Conservation (phyloP, 176 grass and related monocot genomes). For the Cenchrus americanus region DNA sequence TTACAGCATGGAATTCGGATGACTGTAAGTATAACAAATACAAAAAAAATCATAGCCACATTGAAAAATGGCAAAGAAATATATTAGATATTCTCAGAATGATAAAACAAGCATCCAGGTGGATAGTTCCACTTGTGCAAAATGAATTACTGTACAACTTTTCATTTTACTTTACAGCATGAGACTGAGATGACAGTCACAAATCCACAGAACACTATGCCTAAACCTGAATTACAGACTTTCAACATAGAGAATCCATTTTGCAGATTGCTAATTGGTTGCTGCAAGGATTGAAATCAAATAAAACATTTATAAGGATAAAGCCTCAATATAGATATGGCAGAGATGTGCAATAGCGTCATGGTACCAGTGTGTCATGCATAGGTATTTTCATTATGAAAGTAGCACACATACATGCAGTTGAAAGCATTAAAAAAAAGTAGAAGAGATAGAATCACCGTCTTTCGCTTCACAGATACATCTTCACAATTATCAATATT, state of each 20-base stretch:
- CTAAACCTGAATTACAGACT: neutral
- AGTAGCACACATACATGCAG: too few species aligned
- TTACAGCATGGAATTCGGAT: too few species aligned
- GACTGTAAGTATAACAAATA: too few species aligned
- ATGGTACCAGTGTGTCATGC: too few species aligned
- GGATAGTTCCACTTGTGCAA: too few species aligned
- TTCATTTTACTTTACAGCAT: too few species aligned
- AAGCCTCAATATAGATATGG: neutral
- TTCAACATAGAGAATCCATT: neutral
- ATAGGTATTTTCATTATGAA: too few species aligned
- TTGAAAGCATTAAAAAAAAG: neutral
- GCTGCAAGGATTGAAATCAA: too few species aligned
- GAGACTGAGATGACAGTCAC: too few species aligned
- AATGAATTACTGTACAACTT: too few species aligned
- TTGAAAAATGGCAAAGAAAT: too few species aligned
- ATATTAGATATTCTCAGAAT: neutral
- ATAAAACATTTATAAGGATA: neutral
- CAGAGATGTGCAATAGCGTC: neutral
- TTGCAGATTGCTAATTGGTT: neutral
- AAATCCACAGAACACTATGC: neutral
- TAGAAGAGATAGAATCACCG: neutral
- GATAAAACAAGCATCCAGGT: neutral
- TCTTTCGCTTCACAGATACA: slow-evolving; percentile 4
- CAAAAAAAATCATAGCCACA: too few species aligned
- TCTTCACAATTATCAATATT: neutral